Evolutionary conservation across 345 rosid species (phyloP), one percentile per base, ranked within the genome.

Genomic region (Kernera saxatilis): DNA sequence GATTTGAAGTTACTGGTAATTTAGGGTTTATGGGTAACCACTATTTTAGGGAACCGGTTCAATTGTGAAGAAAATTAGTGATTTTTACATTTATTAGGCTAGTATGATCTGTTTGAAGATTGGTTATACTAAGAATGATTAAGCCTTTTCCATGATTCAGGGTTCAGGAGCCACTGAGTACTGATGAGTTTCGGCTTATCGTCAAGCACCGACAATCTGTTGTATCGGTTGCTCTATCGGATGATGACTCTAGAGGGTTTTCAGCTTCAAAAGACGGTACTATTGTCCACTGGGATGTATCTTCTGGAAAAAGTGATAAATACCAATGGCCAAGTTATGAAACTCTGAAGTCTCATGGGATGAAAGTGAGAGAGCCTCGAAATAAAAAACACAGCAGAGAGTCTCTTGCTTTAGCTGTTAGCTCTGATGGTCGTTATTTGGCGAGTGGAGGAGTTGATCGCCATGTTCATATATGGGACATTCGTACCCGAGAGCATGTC

Each of bases 401-500:
- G 26, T 78, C 94, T 71, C 81, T 86, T 66, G 94, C 96, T 10
- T 83, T 95, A 78, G 97, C 98, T 67, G 86, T 84, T 74, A 88
- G 98, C 78, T 81, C 87, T 11, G 99, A 95, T 81, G 97, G 97
- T 54, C 87, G 94, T 40, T 88, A 92, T 76, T 84, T 95, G 84
- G 98, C 98, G 2, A 87, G 85, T 54, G 99, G 98, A 36, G 99
- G 99, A 61, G 77, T 87, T 54, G 99, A 95, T 64, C 84, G 98
- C 21, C 99, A 92, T 72, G 83, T 95, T 87, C 99, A 95, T 74
- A 69, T 95, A 67, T 92, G 98, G 99, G 99, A 95, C 53, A 79
- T 87, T 26, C 94, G 99, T 15, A 90, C 91, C 23, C 82, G 84
- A 48, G 81, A 92, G 70, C 96, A 95, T 67, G 48, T 90, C 69